These are phyloP conservation scores for Leucoagaricus sp. DNA, from an alignment of 1,284 basidiomycete species.

Conservation along the genomic window DNA sequence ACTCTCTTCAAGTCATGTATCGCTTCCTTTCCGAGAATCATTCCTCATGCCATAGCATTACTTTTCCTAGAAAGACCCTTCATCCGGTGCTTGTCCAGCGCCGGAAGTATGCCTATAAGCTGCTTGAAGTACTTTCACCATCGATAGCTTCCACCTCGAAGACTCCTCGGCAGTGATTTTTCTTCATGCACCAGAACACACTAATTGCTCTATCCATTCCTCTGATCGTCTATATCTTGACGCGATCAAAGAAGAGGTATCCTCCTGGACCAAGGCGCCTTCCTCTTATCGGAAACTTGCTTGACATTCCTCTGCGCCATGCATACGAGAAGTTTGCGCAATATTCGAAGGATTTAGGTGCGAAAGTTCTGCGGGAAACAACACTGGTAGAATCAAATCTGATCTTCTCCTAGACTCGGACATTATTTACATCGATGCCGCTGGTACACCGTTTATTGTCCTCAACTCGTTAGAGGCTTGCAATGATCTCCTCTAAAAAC, in stretches of 20 bases:
- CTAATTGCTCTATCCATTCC: not conserved
- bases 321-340: not conserved
- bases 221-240: not conserved
- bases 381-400: no score
- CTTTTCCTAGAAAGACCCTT: no score
- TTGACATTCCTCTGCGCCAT: not conserved
- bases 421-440: conserved; percentile 3
- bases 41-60: no score
- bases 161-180: no score
- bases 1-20: no score
- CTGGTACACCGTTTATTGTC: conserved; percentile 3
- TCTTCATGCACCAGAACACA: no score
- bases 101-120: no score
- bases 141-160: no score
- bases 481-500: conserved; percentile 10
- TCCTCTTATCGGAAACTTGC: not conserved
- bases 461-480: conserved; percentile 9
- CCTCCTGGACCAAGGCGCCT: not conserved
- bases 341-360: not conserved
- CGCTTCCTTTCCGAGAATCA: no score
- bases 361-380: no score
- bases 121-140: no score
- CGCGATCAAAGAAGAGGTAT: not conserved
- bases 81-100: no score
- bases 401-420: not conserved